Percentiles rank a stretch among this genome's conserved stretches.
Evolutionary conservation across 257 asterid species (phyloP).

Genomic region (Fraxinus pennsylvanica): DNA sequence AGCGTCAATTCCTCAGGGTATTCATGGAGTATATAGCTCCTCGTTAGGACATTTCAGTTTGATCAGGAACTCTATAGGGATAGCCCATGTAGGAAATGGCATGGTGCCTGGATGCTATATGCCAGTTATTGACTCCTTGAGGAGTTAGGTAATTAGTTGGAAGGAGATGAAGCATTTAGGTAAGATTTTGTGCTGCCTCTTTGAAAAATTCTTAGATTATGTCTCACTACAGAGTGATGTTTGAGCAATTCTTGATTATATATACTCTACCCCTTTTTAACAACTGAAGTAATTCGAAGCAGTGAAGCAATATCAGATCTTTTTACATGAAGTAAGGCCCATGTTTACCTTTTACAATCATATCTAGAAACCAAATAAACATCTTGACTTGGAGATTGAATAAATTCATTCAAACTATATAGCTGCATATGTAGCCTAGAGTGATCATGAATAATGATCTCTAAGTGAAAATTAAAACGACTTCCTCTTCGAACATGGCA

Average conservation of each 20-base stretch:
- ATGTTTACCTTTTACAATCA: not conserved
- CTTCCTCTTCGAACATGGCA: not conserved
- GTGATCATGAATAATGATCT: not conserved
- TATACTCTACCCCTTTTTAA: not conserved
- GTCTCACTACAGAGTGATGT: not conserved
- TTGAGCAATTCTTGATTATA: not conserved
- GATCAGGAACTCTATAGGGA: not conserved
- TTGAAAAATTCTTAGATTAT: not conserved
- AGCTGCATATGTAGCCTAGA: not conserved
- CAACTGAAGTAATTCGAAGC: not conserved
- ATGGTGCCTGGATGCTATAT: not conserved
- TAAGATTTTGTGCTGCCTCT: not conserved
- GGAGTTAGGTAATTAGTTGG: not conserved
- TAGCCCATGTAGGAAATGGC: not conserved
- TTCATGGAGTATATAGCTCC: not conserved
- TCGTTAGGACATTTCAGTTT: not conserved
- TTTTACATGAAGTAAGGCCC: not conserved
- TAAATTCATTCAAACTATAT: not conserved
- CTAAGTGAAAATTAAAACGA: not conserved
- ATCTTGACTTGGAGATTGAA: not conserved
- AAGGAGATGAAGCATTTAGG: not conserved
- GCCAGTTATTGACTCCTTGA: not conserved
- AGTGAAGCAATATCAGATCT: not conserved
- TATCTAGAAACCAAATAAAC: not conserved
- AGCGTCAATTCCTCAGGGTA: not conserved